Base-by-base conservation (phyloP, 176 grass and related monocot species). In the Aegilops tauschii region DNA sequence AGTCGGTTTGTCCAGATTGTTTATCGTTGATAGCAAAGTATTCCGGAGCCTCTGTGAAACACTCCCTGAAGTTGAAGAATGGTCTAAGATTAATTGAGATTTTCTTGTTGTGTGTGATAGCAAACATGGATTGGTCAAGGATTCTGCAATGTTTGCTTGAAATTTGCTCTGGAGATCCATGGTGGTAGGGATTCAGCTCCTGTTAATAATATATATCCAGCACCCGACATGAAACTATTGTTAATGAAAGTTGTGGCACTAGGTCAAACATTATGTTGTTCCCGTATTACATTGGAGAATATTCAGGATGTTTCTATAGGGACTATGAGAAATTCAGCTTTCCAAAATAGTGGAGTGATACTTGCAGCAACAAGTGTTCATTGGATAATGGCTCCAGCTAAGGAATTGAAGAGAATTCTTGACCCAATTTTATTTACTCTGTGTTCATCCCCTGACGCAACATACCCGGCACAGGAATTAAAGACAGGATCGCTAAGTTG, bases 321-420 rank as follows among this genome's bases (percentile, higher is more conserved):
- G 50, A 89, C 68, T 65, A 74, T n/a, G 69, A 76, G 61, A 70
- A 39, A 30, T 59, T 76, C 54, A 85, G 58, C 3, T 49, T 77
- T 73, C 81, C 90, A 83, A 79, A 98, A 98, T 76, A 91, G 88
- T 86, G 97, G 86, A 69, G 92, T 98, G 62, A 81, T 98, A 89
- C 90, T 98, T 83, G 92, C 92, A 84, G 92, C 97, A 86, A 90
- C 88, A 78, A 88, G 93, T 71, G 97, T 96, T 76, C 93, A 94
- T 67, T 98, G 97, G 97, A 94, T 98, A 77, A 91, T 98, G 86
- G 81, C 92, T 72, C 91, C 93, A 58, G 52, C 83, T 21, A 65
- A 86, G 61, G 88, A 96, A 75, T 1, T 91, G 54, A 88, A 94
- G 66, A 91, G 59, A 85, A 86, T 98, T 47, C 61, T 98, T 65